Base-by-base conservation (phyloP, 1,139 yeast species). In the Arxiozyma slooffiae region DNA sequence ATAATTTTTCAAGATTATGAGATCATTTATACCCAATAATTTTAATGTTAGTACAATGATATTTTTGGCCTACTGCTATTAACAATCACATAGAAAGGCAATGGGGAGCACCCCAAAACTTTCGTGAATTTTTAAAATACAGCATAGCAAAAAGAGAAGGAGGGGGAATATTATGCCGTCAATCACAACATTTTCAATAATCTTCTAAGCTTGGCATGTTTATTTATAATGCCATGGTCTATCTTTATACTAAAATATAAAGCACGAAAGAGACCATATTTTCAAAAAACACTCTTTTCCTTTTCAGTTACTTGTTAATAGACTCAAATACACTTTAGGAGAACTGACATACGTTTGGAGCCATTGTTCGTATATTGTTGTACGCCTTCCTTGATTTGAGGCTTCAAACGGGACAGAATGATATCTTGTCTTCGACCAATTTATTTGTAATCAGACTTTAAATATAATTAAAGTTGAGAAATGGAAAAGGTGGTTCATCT, bases 71-170 rank as follows among this genome's bases (percentile, higher is more conserved):
- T 65, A 65, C 70, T 66, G 70, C 70, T 66, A 66, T 66, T 66
- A 66, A 66, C 69, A 66, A 66, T 66, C 69, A 66, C 68, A 44
- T 51, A 42, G 24, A 41, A 40, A 45, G 42, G 44, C 41, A 34
- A 26, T 24, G 18, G 43, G n/a, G 37, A 34, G 17, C 7, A n/a
- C 8, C 45, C 44, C 37, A 23, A 17, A 21, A 41, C 44, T 37
- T 23, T 21, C 50, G 67, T 65, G 68, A 66, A 66, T 66, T 62
- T 64, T 64, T 65, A 66, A 66, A 62, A 66, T 58, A 65, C 70
- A 66, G 67, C 49, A 54, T 49, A 52, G 55, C 57, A 54, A 52
- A 49, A 51, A 43, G 23, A 44, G 16, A 9, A 17, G 16, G 14
- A 14, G 24, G 21, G 16, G 21, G 26, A n/a, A 36, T 9, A 8